A percentile compares a stretch with the other conserved stretches of the same genome.
These are phyloP conservation scores for Hansenula sp. DNA, from an alignment of 1,139 yeast species.

Conservation along the genomic window DNA sequence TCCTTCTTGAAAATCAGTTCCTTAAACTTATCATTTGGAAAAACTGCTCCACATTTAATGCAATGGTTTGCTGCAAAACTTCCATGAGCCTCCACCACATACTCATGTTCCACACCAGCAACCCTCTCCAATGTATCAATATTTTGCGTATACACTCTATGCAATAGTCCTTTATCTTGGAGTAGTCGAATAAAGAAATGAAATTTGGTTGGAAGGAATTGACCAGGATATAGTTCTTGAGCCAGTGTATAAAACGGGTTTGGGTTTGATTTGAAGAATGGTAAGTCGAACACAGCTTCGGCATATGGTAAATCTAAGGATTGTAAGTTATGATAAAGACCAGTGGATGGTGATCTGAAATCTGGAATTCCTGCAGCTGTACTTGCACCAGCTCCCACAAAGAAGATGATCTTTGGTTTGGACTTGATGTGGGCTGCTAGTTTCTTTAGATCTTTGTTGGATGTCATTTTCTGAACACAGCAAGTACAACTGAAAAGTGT, in stretches of 20 bases:
- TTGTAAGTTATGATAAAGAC: conserved; percentile 78
- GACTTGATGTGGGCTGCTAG: conserved; percentile 20
- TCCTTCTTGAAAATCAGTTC: conserved; percentile 34
- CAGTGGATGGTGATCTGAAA: conserved; percentile 88
- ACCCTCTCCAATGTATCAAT: conserved; percentile 87
- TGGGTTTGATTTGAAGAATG: conserved; percentile 70
- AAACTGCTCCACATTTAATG: conserved; percentile 61
- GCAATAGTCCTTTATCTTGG: conserved; percentile 57
- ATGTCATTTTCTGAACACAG: not conserved
- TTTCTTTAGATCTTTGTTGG: conserved; percentile 7
- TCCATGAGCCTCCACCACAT: conserved; percentile 89
- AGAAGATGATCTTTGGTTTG: conserved; percentile 29
- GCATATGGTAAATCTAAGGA: conserved; percentile 80
- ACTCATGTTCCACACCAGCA: conserved; percentile 67
- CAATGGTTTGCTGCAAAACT: conserved; percentile 86
- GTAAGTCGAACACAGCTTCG: conserved; percentile 93
- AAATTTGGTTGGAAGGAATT: conserved; percentile 76
- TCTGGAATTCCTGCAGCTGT: conserved; percentile 95
- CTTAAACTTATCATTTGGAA: conserved; percentile 48
- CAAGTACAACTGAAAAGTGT: not conserved
- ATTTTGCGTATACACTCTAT: conserved; percentile 84
- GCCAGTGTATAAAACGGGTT: conserved; percentile 83
- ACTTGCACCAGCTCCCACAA: conserved; percentile 90
- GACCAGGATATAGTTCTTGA: conserved; percentile 82
- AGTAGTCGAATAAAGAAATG: conserved; percentile 68